Evolutionary conservation across 2,329 filamentous ascomycete genomes (phyloP), one percentile per base, ranked within the genome.

Genomic region (Trichoderma brevicompactum): DNA sequence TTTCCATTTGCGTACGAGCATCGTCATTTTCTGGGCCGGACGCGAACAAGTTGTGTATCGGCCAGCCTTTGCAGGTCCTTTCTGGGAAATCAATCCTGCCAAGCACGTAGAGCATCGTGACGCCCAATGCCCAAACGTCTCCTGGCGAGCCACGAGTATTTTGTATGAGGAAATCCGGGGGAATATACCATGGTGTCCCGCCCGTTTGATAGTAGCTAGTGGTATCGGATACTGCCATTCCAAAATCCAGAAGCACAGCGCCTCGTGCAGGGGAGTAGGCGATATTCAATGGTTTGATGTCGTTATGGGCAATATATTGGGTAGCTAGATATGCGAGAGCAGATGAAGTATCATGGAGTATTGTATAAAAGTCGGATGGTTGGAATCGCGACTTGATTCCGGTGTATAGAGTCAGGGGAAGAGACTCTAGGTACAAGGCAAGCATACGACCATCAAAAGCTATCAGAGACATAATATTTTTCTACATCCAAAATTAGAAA

Each of bases 181-280:
- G 61, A 17, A 64, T 10, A 17, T 64, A 64, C 61, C 50, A 59
- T n/a, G 41, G 13, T 7, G 60, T 36, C 3, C 60, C 60, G 1
- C 28, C 12, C 2, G 7, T 34, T 64, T 36, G 5, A 12, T 7
- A n/a, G 10, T 49, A 23, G 5, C 5, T 2, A 1, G 1, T 6
- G 2, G 32, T 40, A 10, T 38, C 36, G 7, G 10, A 8, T 38
- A 10, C 7, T 23, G 59, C 48, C n/a, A 53, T 23, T 17, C 60
- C 60, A 40, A 64, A 64, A 44, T 64, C 50, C 12, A 64, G 12
- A 40, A 64, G 50, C 7, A 68, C 67, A 28, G 65, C 68, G 34
- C 69, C 68, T 38, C 64, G 68, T 1, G 15, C 8, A 32, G 52
- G 36, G 19, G 54, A 65, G 23, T 52, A 65, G 13, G 49, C n/a